Evolutionary conservation across 1,284 basidiomycete genomes (phyloP).

Genomic region (Malassezia equina): DNA sequence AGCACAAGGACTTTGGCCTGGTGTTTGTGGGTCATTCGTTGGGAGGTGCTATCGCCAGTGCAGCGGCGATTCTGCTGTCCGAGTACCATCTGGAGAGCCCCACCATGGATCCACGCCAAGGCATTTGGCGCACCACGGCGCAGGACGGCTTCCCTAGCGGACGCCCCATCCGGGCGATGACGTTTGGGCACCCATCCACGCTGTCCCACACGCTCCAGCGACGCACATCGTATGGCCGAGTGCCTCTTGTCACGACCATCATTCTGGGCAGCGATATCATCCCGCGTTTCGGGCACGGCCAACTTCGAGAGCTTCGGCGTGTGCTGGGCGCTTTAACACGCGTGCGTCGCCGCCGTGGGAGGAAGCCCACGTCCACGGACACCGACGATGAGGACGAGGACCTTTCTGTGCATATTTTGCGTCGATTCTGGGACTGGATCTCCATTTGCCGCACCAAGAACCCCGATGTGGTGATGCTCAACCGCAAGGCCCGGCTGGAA

Average conservation of each 20-base stretch:
- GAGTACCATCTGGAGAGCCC: slow-evolving; percentile 32
- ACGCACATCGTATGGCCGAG: slow-evolving; percentile 28
- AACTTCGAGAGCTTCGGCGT: slow-evolving; percentile 42
- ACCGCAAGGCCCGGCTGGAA: slow-evolving; percentile 34
- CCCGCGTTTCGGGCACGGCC: slow-evolving; percentile 42
- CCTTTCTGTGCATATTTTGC: slow-evolving; percentile 33
- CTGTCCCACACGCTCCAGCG: slow-evolving; percentile 32
- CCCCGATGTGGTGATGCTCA: slow-evolving; percentile 34
- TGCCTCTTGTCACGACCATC: slow-evolving; percentile 37
- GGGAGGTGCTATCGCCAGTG: slow-evolving; percentile 42
- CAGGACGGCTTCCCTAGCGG: slow-evolving; percentile 33
- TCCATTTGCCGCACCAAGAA: slow-evolving; percentile 22
- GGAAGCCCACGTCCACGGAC: slow-evolving; percentile 10
- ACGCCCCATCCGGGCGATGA: slow-evolving; percentile 38
- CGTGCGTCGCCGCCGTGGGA: slow-evolving; percentile 31
- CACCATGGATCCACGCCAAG: slow-evolving; percentile 18
- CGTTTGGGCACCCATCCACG: slow-evolving; percentile 44
- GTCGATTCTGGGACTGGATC: slow-evolving; percentile 40
- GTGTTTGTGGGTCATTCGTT: slow-evolving; percentile 44
- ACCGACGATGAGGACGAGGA: slow-evolving; percentile 12
- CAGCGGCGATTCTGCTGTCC: slow-evolving; percentile 35
- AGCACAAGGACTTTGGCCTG: slow-evolving; percentile 37
- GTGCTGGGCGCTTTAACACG: slow-evolving; percentile 41
- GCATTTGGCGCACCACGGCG: slow-evolving; percentile 34
- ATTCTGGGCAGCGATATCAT: slow-evolving; percentile 41